A percentile compares a stretch with the other conserved stretches of the same genome.
Evolutionary conservation across 495 filamentous ascomycete species (phyloP).

Genomic region (Neurospora africana): DNA sequence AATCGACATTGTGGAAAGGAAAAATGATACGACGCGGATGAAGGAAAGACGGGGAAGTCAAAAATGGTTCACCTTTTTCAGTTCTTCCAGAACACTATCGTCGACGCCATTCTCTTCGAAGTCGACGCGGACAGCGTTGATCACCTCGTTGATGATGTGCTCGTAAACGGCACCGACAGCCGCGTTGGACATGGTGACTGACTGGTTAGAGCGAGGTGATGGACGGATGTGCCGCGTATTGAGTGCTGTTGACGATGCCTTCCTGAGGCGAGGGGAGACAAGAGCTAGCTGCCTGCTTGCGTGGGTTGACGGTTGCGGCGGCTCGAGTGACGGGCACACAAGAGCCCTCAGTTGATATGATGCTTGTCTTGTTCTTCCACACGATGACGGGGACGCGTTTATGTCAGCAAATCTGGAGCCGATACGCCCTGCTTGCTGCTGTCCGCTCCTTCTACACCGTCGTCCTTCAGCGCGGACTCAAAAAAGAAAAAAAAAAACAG

Average conservation of each 20-base stretch:
- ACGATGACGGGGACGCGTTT: not conserved
- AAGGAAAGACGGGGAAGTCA: conserved; percentile 4
- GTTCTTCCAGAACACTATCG: conserved; percentile 67
- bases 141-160: conserved; percentile 84
- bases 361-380: not conserved
- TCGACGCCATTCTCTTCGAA: conserved; percentile 96
- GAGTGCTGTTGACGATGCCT: not conserved
- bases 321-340: not conserved
- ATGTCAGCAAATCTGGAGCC: not conserved
- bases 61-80: conserved; percentile 60
- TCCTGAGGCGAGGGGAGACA: not conserved
- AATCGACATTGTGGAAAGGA: conserved; percentile 7
- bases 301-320: not conserved
- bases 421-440: not conserved
- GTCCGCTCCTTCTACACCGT: not conserved
- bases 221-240: not conserved
- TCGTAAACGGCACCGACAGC: conserved; percentile 67
- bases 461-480: not conserved
- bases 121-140: conserved; percentile 77
- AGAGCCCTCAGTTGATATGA: not conserved
- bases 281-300: not conserved
- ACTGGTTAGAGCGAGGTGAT: not conserved
- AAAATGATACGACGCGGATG: conserved; percentile 9
- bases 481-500: not conserved
- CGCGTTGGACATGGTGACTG: conserved; percentile 42